A percentile compares a stretch with the other conserved stretches of the same genome.
Conservation (phyloP, 345 rosid genomes). For the Cardamine occulta region DNA sequence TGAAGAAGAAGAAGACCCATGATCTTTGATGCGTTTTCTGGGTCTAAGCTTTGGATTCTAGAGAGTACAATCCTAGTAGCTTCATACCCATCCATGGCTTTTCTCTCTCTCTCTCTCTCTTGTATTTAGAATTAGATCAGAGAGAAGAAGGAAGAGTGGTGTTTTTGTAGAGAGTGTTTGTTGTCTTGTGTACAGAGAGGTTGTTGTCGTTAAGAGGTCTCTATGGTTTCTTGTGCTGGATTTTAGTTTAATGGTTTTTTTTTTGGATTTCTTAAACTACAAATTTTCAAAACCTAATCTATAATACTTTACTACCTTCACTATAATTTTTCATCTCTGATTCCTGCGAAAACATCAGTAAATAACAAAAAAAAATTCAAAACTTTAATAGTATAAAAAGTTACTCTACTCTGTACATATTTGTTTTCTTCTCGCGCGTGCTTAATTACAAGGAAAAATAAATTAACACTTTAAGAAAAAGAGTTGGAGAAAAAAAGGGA, state of each 20-base stretch:
- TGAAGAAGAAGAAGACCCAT: slow-evolving; percentile 90
- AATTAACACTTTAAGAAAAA: slow-evolving; percentile 35
- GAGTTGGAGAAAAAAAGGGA: slow-evolving; percentile 28
- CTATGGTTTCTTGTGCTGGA: slow-evolving; percentile 35
- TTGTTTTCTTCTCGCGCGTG: slow-evolving; percentile 55
- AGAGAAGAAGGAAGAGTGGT: slow-evolving; percentile 35
- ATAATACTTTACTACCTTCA: slow-evolving; percentile 18
- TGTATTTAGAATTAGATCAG: slow-evolving; percentile 17
- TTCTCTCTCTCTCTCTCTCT: slow-evolving; percentile 29
- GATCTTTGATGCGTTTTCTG: slow-evolving; percentile 91
- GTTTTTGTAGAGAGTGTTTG: slow-evolving; percentile 48
- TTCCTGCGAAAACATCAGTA: slow-evolving; percentile 56
- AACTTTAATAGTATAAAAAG: slow-evolving; percentile 35
- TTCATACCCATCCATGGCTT: slow-evolving; percentile 84
- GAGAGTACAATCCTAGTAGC: slow-evolving; percentile 90
- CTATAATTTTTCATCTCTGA: slow-evolving; percentile 35
- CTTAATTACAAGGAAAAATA: slow-evolving; percentile 10
- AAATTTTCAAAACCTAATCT: slow-evolving; percentile 5
- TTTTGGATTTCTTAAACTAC: slow-evolving; percentile 14
- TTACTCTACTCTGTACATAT: slow-evolving; percentile 5
- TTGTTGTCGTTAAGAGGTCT: slow-evolving; percentile 45
- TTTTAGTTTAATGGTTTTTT: slow-evolving; percentile 26
- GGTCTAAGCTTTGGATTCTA: slow-evolving; percentile 75
- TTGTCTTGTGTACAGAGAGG: slow-evolving; percentile 46
- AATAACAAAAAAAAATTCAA: slow-evolving; percentile 13